A percentile compares a stretch with the other conserved stretches of the same genome.
phyloP scores from a whole-genome alignment of 495 filamentous ascomycete genomes.

The Hypoxylon trugodes region DNA sequence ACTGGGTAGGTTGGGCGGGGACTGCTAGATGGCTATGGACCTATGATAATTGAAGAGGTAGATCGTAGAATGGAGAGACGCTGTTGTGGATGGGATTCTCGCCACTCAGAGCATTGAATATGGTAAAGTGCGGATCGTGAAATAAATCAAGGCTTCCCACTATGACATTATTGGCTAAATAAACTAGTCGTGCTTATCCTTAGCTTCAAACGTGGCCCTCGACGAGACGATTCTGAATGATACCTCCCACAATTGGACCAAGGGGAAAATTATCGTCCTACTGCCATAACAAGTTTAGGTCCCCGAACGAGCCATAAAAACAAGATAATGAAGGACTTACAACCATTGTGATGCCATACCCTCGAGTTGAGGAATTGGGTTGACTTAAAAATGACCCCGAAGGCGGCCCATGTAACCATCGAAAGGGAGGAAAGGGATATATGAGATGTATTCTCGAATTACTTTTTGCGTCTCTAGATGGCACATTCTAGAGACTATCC shows the following conservation, averaged over 20 bases:
- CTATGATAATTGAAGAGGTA: conserved; percentile 1
- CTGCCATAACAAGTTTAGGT: conserved; percentile 12
- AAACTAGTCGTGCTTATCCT: not conserved
- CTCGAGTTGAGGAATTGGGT: conserved; percentile 1
- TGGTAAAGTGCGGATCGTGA: not conserved
- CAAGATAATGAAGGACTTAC: not conserved
- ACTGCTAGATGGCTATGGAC: not conserved
- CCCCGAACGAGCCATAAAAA: conserved; percentile 1
- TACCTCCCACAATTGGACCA: conserved; percentile 9
- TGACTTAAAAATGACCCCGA: not conserved
- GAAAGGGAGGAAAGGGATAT: not conserved
- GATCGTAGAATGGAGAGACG: not conserved
- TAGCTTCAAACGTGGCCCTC: not conserved
- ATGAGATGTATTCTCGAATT: not conserved
- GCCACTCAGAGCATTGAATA: conserved; percentile 4
- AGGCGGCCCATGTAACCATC: not conserved
- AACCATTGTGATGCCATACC: not conserved
- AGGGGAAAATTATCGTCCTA: not conserved
- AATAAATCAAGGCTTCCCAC: not conserved
- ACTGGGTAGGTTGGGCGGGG: conserved; percentile 5
- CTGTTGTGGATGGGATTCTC: conserved; percentile 1
- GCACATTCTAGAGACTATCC: not conserved
- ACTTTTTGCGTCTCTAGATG: not conserved
- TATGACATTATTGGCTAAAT: conserved; percentile 5
- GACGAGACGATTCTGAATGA: not conserved